Evolutionary conservation across 148 eudicot genomes (phyloP).

Genomic region (Arctostaphylos glauca): DNA sequence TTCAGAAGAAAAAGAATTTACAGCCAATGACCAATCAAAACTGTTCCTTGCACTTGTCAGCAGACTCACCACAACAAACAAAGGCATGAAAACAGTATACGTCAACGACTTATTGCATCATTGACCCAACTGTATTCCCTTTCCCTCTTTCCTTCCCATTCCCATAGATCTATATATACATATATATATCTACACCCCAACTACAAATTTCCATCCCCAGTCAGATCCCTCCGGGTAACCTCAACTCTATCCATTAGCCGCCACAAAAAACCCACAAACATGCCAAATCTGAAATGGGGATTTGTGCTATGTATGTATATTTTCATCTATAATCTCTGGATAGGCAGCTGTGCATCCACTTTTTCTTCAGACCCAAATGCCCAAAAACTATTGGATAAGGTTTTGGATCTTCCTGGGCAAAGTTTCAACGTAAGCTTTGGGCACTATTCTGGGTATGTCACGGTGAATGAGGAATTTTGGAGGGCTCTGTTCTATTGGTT

Average conservation of each 20-base stretch:
- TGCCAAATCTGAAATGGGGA: constrained; percentile 35
- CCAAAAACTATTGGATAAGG: constrained; percentile 49
- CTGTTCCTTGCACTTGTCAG: neutral
- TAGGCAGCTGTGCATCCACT: constrained; percentile 22
- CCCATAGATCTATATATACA: neutral
- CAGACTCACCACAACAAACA: neutral
- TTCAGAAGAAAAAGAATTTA: neutral
- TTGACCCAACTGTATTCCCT: neutral
- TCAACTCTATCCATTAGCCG: neutral
- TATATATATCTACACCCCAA: neutral
- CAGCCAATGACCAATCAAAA: neutral
- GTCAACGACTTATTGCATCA: neutral
- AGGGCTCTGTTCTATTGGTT: constrained; percentile 87
- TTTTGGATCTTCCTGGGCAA: constrained; percentile 66
- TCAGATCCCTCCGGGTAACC: constrained; percentile 2
- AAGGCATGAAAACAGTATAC: neutral
- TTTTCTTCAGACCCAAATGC: constrained; percentile 30
- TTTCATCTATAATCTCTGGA: constrained; percentile 18
- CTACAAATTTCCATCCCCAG: neutral
- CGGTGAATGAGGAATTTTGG: constrained; percentile 66
- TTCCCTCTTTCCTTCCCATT: neutral
- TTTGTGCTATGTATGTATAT: constrained; percentile 22
- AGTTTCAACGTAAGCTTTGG: constrained; percentile 57
- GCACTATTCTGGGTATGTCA: constrained; percentile 78
- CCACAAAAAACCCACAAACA: constrained; percentile 9